Conservation (phyloP, 2,329 filamentous ascomycete species). For the Cordyceps sp. region DNA sequence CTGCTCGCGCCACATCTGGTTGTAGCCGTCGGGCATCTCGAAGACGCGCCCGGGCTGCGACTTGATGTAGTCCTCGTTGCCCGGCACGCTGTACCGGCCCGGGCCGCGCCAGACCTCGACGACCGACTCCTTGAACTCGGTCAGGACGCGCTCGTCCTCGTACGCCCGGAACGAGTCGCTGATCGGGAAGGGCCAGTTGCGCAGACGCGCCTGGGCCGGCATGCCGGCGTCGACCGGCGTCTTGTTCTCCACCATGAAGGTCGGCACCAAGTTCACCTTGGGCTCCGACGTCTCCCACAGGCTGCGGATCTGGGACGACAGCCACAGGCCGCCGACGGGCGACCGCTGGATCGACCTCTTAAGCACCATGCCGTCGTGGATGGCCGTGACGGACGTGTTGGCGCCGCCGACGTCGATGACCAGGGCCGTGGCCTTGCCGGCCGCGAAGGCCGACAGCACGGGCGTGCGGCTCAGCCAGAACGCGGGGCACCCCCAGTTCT, state of each 20-base stretch:
- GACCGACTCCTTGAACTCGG: slow-evolving; percentile 95
- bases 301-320: slow-evolving; percentile 73
- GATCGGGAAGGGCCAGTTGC: slow-evolving; percentile 46
- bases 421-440: slow-evolving; percentile 82
- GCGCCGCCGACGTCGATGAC: slow-evolving; percentile 85
- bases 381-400: slow-evolving; percentile 74
- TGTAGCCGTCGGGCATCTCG: slow-evolving; percentile 93
- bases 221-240: slow-evolving; percentile 73
- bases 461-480: slow-evolving; percentile 87
- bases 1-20: slow-evolving; percentile 84
- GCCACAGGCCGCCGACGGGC: slow-evolving; percentile 72
- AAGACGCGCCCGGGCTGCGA: slow-evolving; percentile 69
- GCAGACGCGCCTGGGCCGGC: slow-evolving; percentile 59
- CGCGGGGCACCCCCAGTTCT: slow-evolving; percentile 87
- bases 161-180: slow-evolving; percentile 59
- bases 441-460: slow-evolving; percentile 78
- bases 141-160: slow-evolving; percentile 83
- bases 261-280: slow-evolving; percentile 60
- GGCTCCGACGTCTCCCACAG: slow-evolving; percentile 58
- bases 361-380: slow-evolving; percentile 88
- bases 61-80: slow-evolving; percentile 64
- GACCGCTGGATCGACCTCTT: slow-evolving; percentile 81
- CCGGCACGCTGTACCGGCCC: slow-evolving; percentile 42
- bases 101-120: slow-evolving; percentile 86
- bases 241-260: slow-evolving; percentile 80